A percentile compares a stretch with the other conserved stretches of the same genome.
Conservation (phyloP, 2,329 filamentous ascomycete genomes). For the Lizonia empirigonia region DNA sequence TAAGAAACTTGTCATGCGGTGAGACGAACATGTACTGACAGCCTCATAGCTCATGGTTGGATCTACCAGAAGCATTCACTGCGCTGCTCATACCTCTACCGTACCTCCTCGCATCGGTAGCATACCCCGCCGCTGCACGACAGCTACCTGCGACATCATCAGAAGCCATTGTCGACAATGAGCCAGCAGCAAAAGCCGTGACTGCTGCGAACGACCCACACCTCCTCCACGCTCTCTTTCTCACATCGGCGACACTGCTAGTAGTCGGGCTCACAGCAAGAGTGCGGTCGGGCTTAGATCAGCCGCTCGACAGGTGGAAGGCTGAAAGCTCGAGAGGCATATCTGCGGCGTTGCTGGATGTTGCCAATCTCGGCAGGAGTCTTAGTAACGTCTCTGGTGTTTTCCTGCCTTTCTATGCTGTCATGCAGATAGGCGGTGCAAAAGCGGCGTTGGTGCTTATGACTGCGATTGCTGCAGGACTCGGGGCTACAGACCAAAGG, state of each 20-base stretch:
- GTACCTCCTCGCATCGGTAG: slow-evolving; percentile 54
- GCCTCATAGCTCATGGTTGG: slow-evolving; percentile 37
- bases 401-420: slow-evolving; percentile 61
- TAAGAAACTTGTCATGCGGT: slow-evolving; percentile 17
- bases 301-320: slow-evolving; percentile 47
- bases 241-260: slow-evolving; percentile 55
- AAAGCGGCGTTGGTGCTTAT: slow-evolving; percentile 60
- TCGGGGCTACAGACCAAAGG: slow-evolving; percentile 45
- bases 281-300: slow-evolving; percentile 32
- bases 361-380: slow-evolving; percentile 26
- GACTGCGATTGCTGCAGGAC: slow-evolving; percentile 53
- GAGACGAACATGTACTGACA: slow-evolving; percentile 8
- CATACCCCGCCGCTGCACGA: slow-evolving; percentile 45
- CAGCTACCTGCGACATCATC: slow-evolving; percentile 29
- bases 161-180: slow-evolving; percentile 30
- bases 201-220: slow-evolving; percentile 28
- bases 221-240: slow-evolving; percentile 52
- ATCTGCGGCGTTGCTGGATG: slow-evolving; percentile 12
- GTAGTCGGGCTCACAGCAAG: slow-evolving; percentile 51
- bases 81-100: slow-evolving; percentile 58
- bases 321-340: slow-evolving; percentile 23
- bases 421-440: slow-evolving; percentile 60
- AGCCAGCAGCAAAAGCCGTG: slow-evolving; percentile 16
- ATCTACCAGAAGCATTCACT: slow-evolving; percentile 56
- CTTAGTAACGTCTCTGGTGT: slow-evolving; percentile 50